Conservation (phyloP, 805 yeast genomes). For the Saccharomycopsis sp. region DNA sequence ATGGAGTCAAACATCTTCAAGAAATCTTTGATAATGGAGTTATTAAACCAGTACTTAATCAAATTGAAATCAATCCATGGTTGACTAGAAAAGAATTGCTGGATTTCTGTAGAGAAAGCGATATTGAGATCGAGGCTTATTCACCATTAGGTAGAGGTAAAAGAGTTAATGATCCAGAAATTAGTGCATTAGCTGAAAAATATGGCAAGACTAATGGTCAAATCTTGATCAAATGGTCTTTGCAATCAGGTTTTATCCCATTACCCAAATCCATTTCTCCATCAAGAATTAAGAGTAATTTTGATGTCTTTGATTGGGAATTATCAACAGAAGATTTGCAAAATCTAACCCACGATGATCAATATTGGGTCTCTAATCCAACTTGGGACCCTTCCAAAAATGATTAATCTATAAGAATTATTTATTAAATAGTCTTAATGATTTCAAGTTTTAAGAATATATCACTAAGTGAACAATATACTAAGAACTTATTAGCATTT, state of each 20-base stretch:
- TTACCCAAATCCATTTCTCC: conserved; percentile 36
- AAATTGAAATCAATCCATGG: conserved; percentile 47
- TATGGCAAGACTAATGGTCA: conserved; percentile 38
- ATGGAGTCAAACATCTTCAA: conserved; percentile 45
- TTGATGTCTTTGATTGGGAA: conserved; percentile 31
- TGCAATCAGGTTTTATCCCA: conserved; percentile 45
- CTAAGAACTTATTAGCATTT: no score
- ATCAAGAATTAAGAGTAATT: conserved; percentile 31
- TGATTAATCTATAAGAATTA: not conserved
- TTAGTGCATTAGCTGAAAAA: conserved; percentile 32
- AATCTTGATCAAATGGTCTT: conserved; percentile 46
- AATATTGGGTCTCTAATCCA: not conserved
- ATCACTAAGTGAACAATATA: no score
- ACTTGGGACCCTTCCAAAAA: not conserved
- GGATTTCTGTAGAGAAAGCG: conserved; percentile 32
- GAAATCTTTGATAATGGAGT: conserved; percentile 41
- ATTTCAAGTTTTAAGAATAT: no score
- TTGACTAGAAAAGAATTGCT: conserved; percentile 31
- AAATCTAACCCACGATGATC: conserved; percentile 11
- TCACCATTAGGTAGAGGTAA: conserved; percentile 52
- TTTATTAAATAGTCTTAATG: no score
- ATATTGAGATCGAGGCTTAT: conserved; percentile 47
- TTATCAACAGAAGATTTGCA: conserved; percentile 28
- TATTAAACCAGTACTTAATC: conserved; percentile 44
- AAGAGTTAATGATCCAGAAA: conserved; percentile 34